These are phyloP conservation scores for Acacia melanoxylon DNA, from an alignment of 306 rosid genomes.

Conservation along the genomic window DNA sequence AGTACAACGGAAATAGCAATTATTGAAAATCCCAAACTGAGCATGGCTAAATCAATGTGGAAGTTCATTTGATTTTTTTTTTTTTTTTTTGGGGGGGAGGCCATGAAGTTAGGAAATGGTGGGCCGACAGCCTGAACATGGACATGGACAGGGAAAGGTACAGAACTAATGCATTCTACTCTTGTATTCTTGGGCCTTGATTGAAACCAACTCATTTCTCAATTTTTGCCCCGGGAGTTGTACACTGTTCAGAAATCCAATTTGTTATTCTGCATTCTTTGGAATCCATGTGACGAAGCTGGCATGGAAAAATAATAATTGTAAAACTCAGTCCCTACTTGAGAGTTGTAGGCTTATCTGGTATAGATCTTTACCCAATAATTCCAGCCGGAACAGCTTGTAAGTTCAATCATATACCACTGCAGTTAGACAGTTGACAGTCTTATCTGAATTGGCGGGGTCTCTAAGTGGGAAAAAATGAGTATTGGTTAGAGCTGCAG, in stretches of 20 bases:
- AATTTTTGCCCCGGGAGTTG: background rate
- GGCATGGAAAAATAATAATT: background rate
- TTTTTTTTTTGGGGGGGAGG: background rate
- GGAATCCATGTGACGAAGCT: background rate
- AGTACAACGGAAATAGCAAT: background rate
- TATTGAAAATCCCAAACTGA: background rate
- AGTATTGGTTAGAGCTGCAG: background rate
- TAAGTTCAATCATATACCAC: background rate
- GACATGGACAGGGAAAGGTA: background rate
- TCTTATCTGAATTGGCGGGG: conserved; percentile 6
- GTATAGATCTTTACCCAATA: background rate
- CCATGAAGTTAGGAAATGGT: background rate
- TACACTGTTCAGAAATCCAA: background rate
- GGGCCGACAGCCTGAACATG: background rate
- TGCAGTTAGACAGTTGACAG: conserved; percentile 9
- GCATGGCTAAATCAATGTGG: background rate
- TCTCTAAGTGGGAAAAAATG: background rate
- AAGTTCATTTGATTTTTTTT: background rate
- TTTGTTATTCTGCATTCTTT: background rate
- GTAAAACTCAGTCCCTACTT: background rate
- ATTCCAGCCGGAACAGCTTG: background rate
- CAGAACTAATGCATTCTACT: too few species aligned
- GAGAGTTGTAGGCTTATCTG: background rate
- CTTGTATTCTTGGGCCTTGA: background rate
- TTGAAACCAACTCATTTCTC: background rate